Percentiles rank a stretch among this genome's conserved stretches.
phyloP scores from a whole-genome alignment of 78 protist species.

The Dictyostelium firmibasis region DNA sequence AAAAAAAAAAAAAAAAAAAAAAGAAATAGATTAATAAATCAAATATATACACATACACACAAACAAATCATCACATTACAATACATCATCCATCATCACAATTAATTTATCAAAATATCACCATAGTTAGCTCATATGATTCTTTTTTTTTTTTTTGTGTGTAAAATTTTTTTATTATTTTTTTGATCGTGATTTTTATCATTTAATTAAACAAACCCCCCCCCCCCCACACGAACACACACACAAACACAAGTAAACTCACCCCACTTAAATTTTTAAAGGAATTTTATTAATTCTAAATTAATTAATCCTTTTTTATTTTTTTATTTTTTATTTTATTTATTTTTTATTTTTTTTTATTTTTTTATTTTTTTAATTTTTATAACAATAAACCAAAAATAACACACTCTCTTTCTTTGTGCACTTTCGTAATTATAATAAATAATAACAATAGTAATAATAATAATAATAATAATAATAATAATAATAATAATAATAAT shows the following conservation, averaged over 20 bases:
- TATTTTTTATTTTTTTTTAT: no score
- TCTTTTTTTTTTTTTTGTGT: neutral
- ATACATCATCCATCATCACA: neutral
- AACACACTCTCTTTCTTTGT: neutral
- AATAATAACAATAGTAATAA: no score
- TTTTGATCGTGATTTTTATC: neutral
- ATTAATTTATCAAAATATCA: neutral
- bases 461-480: no score
- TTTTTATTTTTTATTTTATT: no score
- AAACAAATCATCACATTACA: neutral
- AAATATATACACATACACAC: neutral
- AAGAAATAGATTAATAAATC: no score
- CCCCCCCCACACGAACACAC: neutral
- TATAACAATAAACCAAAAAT: neutral
- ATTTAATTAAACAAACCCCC: neutral
- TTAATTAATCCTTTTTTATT: neutral
- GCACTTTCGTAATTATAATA: neutral
- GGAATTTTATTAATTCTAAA: neutral
- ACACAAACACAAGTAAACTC: neutral
- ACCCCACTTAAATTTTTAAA: neutral
- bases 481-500: no score
- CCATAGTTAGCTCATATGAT: neutral
- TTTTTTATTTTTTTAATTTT: no score
- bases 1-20: no score
- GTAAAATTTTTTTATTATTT: neutral